Evolutionary conservation across 192 early-diverging fungal genomes (phyloP).

Genomic region (Backusella parvicylindrica): DNA sequence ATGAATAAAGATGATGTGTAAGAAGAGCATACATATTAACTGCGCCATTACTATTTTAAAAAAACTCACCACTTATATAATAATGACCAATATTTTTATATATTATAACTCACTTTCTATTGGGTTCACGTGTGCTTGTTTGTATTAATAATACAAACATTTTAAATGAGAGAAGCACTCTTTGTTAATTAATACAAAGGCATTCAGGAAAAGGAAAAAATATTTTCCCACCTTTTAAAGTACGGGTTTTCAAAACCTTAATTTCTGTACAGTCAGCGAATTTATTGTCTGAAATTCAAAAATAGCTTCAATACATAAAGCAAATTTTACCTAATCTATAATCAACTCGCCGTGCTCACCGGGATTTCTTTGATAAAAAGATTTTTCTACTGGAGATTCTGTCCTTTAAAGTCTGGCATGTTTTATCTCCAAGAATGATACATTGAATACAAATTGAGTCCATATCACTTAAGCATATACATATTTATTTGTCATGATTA

Average conservation of each 20-base stretch:
- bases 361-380: not conserved
- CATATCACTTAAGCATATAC: not conserved
- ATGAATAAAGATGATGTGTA: not conserved
- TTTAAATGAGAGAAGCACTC: not conserved
- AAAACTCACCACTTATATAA: too few species aligned
- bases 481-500: not conserved
- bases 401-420: not conserved
- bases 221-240: not conserved
- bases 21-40: not conserved
- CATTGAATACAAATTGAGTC: not conserved
- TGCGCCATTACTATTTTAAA: too few species aligned
- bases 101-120: not conserved
- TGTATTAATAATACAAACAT: not conserved
- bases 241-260: not conserved
- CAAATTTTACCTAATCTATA: not conserved
- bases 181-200: not conserved
- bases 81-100: not conserved
- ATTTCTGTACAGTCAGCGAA: not conserved
- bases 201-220: not conserved
- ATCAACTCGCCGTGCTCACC: not conserved
- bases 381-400: not conserved
- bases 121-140: not conserved
- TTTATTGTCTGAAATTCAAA: not conserved
- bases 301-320: not conserved
- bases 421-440: not conserved